Base-by-base conservation (phyloP, 2,329 filamentous ascomycete species). In the Fusarium cyanostomum region DNA sequence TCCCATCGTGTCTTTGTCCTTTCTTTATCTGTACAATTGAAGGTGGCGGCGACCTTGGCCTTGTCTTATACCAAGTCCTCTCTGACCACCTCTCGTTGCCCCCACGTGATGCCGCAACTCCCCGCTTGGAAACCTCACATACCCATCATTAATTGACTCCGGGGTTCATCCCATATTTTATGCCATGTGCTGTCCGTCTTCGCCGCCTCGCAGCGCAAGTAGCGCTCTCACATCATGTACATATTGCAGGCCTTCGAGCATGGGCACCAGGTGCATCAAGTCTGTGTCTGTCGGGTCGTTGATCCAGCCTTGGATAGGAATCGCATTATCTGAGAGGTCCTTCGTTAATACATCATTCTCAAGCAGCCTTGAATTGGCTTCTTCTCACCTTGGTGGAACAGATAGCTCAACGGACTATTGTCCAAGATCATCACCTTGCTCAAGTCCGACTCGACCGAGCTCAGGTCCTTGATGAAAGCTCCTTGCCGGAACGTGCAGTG, bases 351-450 rank as follows among this genome's bases (percentile, higher is more conserved):
- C 8, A 18, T 31, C 26, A 16, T 28, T 24, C 42, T 15, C 28
- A 39, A 16, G 26, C 15, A 49, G 13, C 5, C 35, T 8, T 16
- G 15, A 8, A 13, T n/a, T 24, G 31, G 16, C 21, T 13, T 12
- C 31, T 74, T 85, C 86, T 74, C 80, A 95, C 95, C 94, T 89
- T 97, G 93, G 75, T 98, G 94, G 79, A 98, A 98, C 80, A 97
- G 92, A 79, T 98, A 99, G 80, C 94, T 97, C 82, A 97, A 87
- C 52, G 95, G 95, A 77, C 93, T 97, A 75, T 99, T 99, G 80
- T 99, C 95, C 77, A 99, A 82, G 75, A 99, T 99, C 91, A 98
- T 97, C 59, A 99, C 95, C 79, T 93, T 96, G 80, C 94, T 97
- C 73, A 99, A 81, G 76, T 99, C 95, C 15, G 95, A 94, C 82